Base-by-base conservation (phyloP, 2,329 filamentous ascomycete genomes). In the Penicillium griseofulvum region DNA sequence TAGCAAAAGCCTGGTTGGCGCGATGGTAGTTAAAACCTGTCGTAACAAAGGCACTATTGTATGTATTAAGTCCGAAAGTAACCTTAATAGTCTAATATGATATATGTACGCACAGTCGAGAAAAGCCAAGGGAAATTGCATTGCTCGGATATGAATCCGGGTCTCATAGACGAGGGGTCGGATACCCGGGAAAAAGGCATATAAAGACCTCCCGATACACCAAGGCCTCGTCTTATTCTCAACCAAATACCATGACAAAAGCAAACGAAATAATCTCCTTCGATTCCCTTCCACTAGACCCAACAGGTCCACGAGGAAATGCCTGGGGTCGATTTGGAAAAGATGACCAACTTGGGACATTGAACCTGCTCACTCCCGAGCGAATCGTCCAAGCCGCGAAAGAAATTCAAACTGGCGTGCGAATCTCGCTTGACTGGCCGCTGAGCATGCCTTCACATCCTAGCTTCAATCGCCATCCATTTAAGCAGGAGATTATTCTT, bases 291-390 rank as follows among this genome's bases (percentile, higher is more conserved):
- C 63, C 63, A 5, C 38, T 65, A 17, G 60, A 63, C 36, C 54
- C 58, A 14, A 57, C 24, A n/a, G 80, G 80, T 1, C 80, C 80
- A 5, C 73, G 70, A 2, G 78, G 79, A 14, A 83, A 83, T 50
- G 80, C 81, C 5, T 84, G 82, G 82, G 81, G 80, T 2, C 75
- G 81, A 7, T 83, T 80, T 57, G 81, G 81, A 12, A 62, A 69
- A 6, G 56, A 74, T 5, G 82, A 84, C 54, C 70, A 83, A 61
- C 72, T 82, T 6, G 82, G 82, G 29, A 81, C 78, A 43, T 68
- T 84, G 4, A 83, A 84, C 61, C 72, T 81, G 3, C 72, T 84
- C 43, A 83, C 80, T 0, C 74, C 77, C 1, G 61, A 69, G 19
- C 71, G 72, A 7, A 69, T 79, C 17, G 71, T 72, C 8, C 63